These are phyloP conservation scores for Beauveria rudraprayagi DNA, from an alignment of 2,329 filamentous ascomycete genomes.

Conservation along the genomic window DNA sequence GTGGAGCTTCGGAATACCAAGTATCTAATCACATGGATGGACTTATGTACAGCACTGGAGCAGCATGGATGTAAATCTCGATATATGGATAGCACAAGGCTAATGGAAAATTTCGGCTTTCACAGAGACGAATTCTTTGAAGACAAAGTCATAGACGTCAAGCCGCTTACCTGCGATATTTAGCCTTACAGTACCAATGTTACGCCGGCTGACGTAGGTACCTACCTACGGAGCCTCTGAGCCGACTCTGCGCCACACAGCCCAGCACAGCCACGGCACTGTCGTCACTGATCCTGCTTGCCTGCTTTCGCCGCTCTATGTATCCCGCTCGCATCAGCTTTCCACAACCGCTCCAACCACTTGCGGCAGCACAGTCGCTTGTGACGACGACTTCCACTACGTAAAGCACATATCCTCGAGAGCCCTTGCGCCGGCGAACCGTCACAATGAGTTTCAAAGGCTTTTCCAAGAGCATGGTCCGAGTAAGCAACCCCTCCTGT, in stretches of 20 bases:
- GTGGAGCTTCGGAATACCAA: background rate
- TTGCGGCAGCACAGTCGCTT: constrained; percentile 11
- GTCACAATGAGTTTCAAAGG: constrained; percentile 88
- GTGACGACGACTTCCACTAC: constrained; percentile 1
- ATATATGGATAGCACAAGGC: no score
- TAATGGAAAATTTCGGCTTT: background rate
- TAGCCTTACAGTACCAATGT: background rate
- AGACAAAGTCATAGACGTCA: background rate
- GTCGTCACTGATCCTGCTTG: constrained; percentile 13
- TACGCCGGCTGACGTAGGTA: background rate
- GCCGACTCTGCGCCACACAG: constrained; percentile 9
- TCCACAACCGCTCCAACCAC: constrained; percentile 4
- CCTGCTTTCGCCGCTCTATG: constrained; percentile 6
- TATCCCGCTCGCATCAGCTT: background rate
- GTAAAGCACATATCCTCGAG: background rate
- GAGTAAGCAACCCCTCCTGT: constrained; percentile 49
- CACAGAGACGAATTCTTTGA: background rate
- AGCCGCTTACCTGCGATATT: background rate
- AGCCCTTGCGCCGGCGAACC: background rate
- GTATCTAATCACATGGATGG: background rate
- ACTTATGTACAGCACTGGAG: background rate
- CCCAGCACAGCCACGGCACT: constrained; percentile 13
- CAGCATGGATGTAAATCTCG: background rate
- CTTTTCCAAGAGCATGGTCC: constrained; percentile 79
- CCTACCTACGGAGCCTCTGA: background rate